Conservation (phyloP, 768 basidiomycete genomes). For the Kwoniella europaea region DNA sequence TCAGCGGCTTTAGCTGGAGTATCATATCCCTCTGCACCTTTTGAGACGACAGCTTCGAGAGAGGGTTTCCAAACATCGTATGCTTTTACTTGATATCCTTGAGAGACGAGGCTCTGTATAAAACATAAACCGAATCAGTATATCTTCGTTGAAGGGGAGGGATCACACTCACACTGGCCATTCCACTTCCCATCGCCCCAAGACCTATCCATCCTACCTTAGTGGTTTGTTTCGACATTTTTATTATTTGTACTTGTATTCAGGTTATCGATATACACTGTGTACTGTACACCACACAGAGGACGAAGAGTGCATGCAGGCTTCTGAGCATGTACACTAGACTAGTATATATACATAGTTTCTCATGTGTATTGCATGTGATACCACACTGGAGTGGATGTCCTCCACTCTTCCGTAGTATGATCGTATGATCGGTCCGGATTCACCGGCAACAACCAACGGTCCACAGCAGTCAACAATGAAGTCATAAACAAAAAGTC, state of each 20-base stretch:
- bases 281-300: too few relatives aligned
- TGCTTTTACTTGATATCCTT: conserved; percentile 46
- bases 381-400: neutral
- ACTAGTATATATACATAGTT: too few relatives aligned
- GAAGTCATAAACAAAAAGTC: neutral
- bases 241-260: neutral
- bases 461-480: too few relatives aligned
- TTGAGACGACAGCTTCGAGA: conserved; percentile 43
- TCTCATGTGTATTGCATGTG: too few relatives aligned
- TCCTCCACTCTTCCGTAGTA: conserved; percentile 8
- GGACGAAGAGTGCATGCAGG: too few relatives aligned
- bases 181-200: conserved; percentile 52
- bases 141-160: neutral
- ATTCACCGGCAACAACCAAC: conserved; percentile 2
- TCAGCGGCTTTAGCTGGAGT: conserved; percentile 39
- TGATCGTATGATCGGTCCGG: conserved; percentile 7
- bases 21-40: conserved; percentile 28
- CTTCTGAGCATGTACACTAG: too few relatives aligned
- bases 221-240: conserved; percentile 8
- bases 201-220: conserved; percentile 50
- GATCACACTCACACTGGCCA: conserved; percentile 39
- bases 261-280: too few relatives aligned
- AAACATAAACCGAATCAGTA: neutral
- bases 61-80: conserved; percentile 55
- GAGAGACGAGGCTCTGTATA: conserved; percentile 29